phyloP scores from a whole-genome alignment of 106 monocot species.

The Apostasia shenzhenica region DNA sequence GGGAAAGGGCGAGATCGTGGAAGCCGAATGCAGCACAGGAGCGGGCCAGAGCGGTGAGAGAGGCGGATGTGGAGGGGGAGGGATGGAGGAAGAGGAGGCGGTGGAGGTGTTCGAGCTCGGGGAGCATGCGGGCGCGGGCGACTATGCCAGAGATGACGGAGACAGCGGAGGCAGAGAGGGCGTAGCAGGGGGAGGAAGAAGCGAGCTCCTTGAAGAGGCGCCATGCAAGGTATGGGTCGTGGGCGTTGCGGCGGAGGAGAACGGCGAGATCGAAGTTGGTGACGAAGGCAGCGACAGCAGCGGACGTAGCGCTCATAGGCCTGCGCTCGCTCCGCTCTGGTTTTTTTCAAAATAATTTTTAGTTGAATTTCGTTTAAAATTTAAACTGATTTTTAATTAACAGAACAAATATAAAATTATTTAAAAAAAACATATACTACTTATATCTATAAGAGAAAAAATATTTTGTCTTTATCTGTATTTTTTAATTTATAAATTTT shows the following conservation, averaged over 20 bases:
- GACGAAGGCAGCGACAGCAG: conserved; percentile 5
- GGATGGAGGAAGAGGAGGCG: conserved; percentile 26
- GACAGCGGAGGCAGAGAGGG: conserved; percentile 12
- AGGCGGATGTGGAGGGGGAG: conserved; percentile 11
- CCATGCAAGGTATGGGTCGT: conserved; percentile 40
- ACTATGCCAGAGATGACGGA: conserved; percentile 30
- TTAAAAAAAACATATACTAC: no score
- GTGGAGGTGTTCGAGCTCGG: conserved; percentile 38
- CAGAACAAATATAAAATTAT: no score
- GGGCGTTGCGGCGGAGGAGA: conserved; percentile 25
- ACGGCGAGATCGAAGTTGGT: background rate
- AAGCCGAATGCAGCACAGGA: conserved; percentile 21
- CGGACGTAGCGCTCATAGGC: background rate
- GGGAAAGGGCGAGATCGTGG: conserved; percentile 35
- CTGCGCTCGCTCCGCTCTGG: background rate
- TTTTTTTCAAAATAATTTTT: background rate
- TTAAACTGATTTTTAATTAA: no score
- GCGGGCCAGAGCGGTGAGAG: conserved; percentile 19
- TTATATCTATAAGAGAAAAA: no score
- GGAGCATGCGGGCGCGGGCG: conserved; percentile 20
- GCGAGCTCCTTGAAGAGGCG: conserved; percentile 38
- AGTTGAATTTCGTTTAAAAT: no score
- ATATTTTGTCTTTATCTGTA: no score
- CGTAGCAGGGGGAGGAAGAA: conserved; percentile 11
- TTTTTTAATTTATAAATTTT: no score